Base-by-base conservation (phyloP, 805 yeast species). In the Grigorovia humatica region DNA sequence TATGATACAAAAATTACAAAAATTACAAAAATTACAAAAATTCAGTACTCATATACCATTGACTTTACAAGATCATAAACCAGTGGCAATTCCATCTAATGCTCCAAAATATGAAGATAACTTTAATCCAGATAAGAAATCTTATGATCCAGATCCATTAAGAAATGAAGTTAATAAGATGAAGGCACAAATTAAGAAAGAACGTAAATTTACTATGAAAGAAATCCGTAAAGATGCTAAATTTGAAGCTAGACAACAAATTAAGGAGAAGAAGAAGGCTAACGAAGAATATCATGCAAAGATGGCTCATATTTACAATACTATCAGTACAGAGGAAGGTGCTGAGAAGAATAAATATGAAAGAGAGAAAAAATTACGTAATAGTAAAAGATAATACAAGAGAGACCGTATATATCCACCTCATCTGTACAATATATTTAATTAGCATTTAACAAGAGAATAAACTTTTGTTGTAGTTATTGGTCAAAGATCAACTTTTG, bases 51-150 rank as follows among this genome's bases (percentile, higher is more conserved):
- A 86, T 54, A 71, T 66, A 52, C 96, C 97, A 52, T 76, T 93
- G 60, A 73, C 80, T 15, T 75, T 93, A 55, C 99, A 93, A 70
- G 71, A 79, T 8, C 97, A 90, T 72, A 80, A 79, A 62, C 88
- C 95, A 23, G 65, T 93, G 51, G 85, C 96, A 2, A 85, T 93
- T 62, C 83, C 89, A 43, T 78, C 96, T 1, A 78, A 78, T 61
- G 85, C 89, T 41, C 99, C 99, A 57, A 83, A 86, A 70, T 93
- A 85, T 66, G 97, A 91, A 70, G 98, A 88, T 63, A 88, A 89
- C 74, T 93, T 83, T 79, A 91, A 90, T 71, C 96, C 96, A 52
- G 96, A 88, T 65, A 87, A 82, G 79, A 90, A 87, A 72, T 86
- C 95, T 9, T 85, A 88, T 67, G 96, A 91, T 67, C 78, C 85